Percentiles rank a stretch among this genome's conserved stretches.
phyloP scores from a whole-genome alignment of 1,284 basidiomycete species.

The Neotropicomus parvogracilis region DNA sequence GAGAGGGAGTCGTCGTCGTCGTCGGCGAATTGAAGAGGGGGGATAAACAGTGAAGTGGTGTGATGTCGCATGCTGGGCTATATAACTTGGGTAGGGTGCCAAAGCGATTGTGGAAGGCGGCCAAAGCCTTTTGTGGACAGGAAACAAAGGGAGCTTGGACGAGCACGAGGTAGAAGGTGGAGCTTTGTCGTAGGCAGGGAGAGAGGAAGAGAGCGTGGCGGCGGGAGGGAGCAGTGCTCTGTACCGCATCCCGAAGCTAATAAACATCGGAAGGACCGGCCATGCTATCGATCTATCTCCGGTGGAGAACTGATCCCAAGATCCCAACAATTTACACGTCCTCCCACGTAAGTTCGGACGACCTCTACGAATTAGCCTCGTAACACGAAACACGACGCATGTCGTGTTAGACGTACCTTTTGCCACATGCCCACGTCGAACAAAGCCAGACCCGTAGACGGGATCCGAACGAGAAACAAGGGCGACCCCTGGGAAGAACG shows the following conservation, averaged over 20 bases:
- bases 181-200: constrained; percentile 3
- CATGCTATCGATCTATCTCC: constrained; percentile 6
- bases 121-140: constrained; percentile 21
- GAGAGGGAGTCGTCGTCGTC: constrained; percentile 13
- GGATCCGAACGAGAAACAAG: too few species aligned
- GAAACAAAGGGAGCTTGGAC: constrained; percentile 31
- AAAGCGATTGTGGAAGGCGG: constrained; percentile 24
- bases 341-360: too few species aligned
- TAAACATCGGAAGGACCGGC: constrained; percentile 17
- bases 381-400: constrained; percentile 1
- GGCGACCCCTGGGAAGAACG: too few species aligned
- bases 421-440: too few species aligned
- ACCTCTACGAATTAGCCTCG: too few species aligned
- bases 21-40: constrained; percentile 19
- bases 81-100: constrained; percentile 16
- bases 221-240: not conserved
- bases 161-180: constrained; percentile 11
- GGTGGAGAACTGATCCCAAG: not conserved
- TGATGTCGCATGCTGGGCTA: constrained; percentile 19
- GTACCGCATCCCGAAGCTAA: constrained; percentile 22
- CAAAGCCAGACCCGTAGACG: too few species aligned
- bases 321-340: constrained; percentile 1
- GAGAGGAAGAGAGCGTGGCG: not conserved
- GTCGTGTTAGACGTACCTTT: too few species aligned
- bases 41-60: constrained; percentile 5